Evolutionary conservation across 495 filamentous ascomycete species (phyloP), one percentile per base, ranked within the genome.

Genomic region (Halenospora varia): DNA sequence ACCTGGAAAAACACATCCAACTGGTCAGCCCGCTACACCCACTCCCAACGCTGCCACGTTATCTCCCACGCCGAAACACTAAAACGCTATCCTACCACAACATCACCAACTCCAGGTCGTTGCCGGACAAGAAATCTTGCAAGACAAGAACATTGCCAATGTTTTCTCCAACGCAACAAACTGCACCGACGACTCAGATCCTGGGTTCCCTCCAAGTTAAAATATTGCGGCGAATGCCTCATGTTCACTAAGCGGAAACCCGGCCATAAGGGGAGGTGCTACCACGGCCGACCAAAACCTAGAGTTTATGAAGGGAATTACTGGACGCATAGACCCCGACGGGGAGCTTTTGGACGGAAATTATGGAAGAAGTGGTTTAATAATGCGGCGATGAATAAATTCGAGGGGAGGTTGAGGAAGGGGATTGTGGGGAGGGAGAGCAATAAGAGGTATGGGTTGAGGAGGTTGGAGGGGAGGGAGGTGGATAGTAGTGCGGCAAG

Each of bases 321-420:
- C 25, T 65, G 62, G 62, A 65, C 62, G 3, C 62, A 65, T 55
- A 13, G 15, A 2, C 47, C 55, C 2, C 48, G 59, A 41, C 40
- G 26, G 10, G 62, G 62, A 10, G 62, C 59, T 0, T 65, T 62
- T 42, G 59, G 62, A 6, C 26, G 49, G 10, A 61, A 60, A 11
- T 10, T 62, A 19, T 65, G 62, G 62, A 65, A 60, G 51, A 65
- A 54, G n/a, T 65, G 62, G 62, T 65, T 62, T 23, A 65, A 62
- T 19, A 59, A 57, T 24, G 13, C 26, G 2, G 55, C 59, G 2
- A 59, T 62, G 51, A 65, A 62, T 50, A 52, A 29, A 10, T 42
- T 62, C 20, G 59, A 62, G 41, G 47, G 17, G 4, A 56, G 52
- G 17, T n/a, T 62, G 10, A 53, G 50, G 10, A 25, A 9, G 10